These are phyloP conservation scores for Acarospora socialis DNA, from an alignment of 2,329 filamentous ascomycete genomes.

Conservation along the genomic window DNA sequence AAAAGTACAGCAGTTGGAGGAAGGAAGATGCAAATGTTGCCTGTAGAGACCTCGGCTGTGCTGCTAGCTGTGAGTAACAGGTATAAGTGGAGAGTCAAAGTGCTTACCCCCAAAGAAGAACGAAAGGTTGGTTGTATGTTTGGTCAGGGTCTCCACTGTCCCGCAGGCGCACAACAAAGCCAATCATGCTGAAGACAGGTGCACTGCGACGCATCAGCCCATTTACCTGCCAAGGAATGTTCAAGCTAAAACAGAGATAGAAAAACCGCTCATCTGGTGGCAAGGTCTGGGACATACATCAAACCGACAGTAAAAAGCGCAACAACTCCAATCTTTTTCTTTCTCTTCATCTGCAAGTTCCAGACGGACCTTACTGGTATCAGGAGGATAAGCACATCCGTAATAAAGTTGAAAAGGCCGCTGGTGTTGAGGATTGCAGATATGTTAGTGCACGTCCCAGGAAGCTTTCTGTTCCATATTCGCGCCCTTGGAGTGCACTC, in stretches of 20 bases:
- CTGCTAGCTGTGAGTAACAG: not conserved
- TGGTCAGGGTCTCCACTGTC: constrained; percentile 5
- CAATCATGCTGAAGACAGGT: constrained; percentile 10
- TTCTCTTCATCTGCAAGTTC: constrained; percentile 5
- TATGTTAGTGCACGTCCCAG: constrained; percentile 7
- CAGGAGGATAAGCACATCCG: constrained; percentile 8
- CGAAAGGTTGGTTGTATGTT: constrained; percentile 7
- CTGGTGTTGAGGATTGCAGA: constrained; percentile 6
- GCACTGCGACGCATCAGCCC: constrained; percentile 6
- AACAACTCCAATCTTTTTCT: constrained; percentile 8
- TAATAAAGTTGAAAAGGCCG: constrained; percentile 9
- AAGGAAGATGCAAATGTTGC: constrained; percentile 10
- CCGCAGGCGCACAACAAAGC: constrained; percentile 7
- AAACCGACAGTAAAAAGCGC: constrained; percentile 10
- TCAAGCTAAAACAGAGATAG: not conserved
- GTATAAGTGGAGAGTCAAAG: not conserved
- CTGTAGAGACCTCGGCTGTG: constrained; percentile 9
- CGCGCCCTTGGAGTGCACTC: constrained; percentile 7
- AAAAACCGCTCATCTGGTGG: not conserved
- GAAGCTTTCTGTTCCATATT: constrained; percentile 6
- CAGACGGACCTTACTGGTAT: constrained; percentile 8
- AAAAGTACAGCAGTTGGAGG: not conserved
- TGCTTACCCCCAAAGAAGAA: constrained; percentile 9
- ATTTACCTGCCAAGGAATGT: not conserved
- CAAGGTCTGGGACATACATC: constrained; percentile 4